phyloP scores from a whole-genome alignment of 495 filamentous ascomycete genomes.

The Elasticomyces elasticus region DNA sequence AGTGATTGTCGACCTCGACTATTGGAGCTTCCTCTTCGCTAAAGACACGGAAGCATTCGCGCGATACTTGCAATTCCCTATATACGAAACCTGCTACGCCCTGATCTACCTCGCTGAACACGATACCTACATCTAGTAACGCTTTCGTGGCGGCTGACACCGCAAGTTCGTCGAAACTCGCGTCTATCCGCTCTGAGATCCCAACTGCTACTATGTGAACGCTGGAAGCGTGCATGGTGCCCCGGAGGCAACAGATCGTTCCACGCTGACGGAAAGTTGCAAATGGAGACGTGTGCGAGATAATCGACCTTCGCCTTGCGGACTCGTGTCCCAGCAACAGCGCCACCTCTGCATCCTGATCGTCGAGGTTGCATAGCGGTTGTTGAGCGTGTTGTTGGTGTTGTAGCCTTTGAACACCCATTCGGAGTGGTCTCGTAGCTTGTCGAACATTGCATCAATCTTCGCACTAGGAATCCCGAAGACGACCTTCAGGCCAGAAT shows the following conservation, averaged over 20 bases:
- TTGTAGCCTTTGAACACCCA: too few relatives aligned
- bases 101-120: constrained; percentile 10
- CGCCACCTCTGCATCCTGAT: too few relatives aligned
- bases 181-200: neutral
- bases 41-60: neutral
- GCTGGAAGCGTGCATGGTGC: neutral
- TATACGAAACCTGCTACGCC: neutral
- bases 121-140: constrained; percentile 13
- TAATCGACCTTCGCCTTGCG: neutral
- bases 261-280: too few relatives aligned
- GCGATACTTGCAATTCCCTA: neutral
- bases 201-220: constrained; percentile 16
- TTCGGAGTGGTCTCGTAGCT: constrained; percentile 29
- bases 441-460: constrained; percentile 34
- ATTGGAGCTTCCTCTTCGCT: constrained; percentile 3
- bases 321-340: neutral
- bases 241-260: too few relatives aligned
- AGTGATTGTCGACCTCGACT: constrained; percentile 5
- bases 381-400: too few relatives aligned
- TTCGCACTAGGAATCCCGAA: constrained; percentile 35
- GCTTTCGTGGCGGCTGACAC: constrained; percentile 14
- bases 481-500: constrained; percentile 25
- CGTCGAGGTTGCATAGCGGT: too few relatives aligned
- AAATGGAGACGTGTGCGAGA: neutral
- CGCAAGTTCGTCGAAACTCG: neutral